Evolutionary conservation across 129 eudicot species (phyloP).

Genomic region (Kitagawia praeruptora): DNA sequence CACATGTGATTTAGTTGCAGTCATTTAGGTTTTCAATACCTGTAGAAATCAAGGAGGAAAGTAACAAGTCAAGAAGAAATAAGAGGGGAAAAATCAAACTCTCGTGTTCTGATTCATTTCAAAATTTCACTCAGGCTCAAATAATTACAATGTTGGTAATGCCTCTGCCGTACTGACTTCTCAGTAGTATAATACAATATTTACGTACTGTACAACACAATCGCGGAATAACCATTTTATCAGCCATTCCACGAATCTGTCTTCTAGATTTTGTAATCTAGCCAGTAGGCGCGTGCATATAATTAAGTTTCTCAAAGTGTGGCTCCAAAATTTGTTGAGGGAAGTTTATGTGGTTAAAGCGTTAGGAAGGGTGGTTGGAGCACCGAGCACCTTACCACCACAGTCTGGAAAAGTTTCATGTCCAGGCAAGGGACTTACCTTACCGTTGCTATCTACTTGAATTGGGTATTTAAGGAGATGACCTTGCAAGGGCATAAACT

Average conservation of each 20-base stretch:
- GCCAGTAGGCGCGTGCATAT: neutral
- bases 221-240: neutral
- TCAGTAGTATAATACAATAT: neutral
- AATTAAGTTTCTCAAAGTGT: neutral
- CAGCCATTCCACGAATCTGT: neutral
- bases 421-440: slow-evolving; percentile 53
- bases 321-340: neutral
- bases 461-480: slow-evolving; percentile 82
- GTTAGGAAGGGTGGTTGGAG: slow-evolving; percentile 54
- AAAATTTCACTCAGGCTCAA: neutral
- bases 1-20: neutral
- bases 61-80: neutral
- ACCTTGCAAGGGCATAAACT: slow-evolving; percentile 55
- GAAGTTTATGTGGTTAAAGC: slow-evolving; percentile 48
- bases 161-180: neutral
- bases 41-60: neutral
- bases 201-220: neutral
- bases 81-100: neutral
- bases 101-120: neutral
- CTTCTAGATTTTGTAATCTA: neutral
- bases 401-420: slow-evolving; percentile 71
- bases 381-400: slow-evolving; percentile 81
- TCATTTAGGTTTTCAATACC: neutral
- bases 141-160: neutral
- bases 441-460: slow-evolving; percentile 45